Conservation (phyloP, 106 monocot species). For the Platanthera zijinensis region DNA sequence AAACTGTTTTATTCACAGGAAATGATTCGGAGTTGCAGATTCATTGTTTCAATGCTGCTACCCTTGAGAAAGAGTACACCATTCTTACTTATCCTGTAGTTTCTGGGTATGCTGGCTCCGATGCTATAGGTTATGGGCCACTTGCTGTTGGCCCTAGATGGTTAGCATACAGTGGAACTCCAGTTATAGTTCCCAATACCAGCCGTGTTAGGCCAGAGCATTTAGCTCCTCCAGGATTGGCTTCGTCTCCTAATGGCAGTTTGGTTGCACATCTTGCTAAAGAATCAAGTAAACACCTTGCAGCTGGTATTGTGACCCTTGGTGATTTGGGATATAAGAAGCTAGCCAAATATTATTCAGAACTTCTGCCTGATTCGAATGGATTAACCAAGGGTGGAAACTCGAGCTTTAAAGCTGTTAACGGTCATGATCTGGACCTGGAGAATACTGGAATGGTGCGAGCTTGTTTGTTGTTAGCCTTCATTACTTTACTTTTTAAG, state of each 20-base stretch:
- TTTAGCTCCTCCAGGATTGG: constrained; percentile 20
- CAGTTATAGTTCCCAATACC: constrained; percentile 46
- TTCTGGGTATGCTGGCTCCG: constrained; percentile 32
- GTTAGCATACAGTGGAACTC: constrained; percentile 83
- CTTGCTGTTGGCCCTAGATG: constrained; percentile 91
- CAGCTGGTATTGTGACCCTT: constrained; percentile 73
- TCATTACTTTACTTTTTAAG: not conserved
- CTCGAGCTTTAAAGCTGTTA: constrained; percentile 26
- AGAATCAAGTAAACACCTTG: constrained; percentile 92
- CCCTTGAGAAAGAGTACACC: constrained; percentile 80
- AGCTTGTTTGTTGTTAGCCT: not conserved
- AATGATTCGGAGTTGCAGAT: constrained; percentile 45
- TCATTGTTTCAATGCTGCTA: constrained; percentile 90
- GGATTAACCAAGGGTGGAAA: constrained; percentile 32
- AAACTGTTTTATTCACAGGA: not conserved
- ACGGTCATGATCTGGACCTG: constrained; percentile 23
- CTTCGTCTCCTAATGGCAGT: constrained; percentile 48
- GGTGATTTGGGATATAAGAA: constrained; percentile 93
- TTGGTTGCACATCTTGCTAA: constrained; percentile 78
- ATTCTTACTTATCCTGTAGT: constrained; percentile 66
- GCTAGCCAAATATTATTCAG: constrained; percentile 72
- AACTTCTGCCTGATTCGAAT: constrained; percentile 44
- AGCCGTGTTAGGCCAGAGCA: constrained; percentile 60
- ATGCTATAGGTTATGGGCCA: constrained; percentile 67
- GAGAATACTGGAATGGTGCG: constrained; percentile 82